Evolutionary conservation across 495 filamentous ascomycete species (phyloP).

Genomic region (Talaromyces ruber): DNA sequence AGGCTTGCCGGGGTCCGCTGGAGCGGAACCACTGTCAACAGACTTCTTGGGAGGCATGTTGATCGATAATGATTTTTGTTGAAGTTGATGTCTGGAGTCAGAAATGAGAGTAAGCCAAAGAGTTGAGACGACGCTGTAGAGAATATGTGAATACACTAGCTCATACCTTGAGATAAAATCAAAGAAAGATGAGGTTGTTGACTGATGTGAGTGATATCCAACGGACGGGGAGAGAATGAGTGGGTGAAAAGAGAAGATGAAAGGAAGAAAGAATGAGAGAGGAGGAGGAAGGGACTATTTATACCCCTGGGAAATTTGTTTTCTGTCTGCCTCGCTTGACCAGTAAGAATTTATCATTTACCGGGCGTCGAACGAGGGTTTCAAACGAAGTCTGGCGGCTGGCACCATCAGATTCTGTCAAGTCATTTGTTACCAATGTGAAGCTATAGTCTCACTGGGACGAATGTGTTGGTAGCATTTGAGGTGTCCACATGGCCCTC

Average conservation of each 20-base stretch:
- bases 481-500: neutral
- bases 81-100: neutral
- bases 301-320: neutral
- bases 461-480: neutral
- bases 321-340: neutral
- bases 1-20: neutral
- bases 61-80: neutral
- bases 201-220: neutral
- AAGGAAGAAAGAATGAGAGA: neutral
- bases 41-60: slow-evolving; percentile 3
- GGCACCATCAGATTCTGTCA: neutral
- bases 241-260: neutral
- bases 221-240: neutral
- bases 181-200: neutral
- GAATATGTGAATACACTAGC: neutral
- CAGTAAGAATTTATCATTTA: neutral
- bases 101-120: neutral
- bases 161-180: neutral
- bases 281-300: neutral
- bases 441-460: neutral
- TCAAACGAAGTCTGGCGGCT: neutral
- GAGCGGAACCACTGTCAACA: neutral
- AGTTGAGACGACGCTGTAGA: neutral
- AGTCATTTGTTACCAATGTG: neutral
- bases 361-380: neutral